Evolutionary conservation across 495 filamentous ascomycete genomes (phyloP).

Genomic region (Podospora australis): DNA sequence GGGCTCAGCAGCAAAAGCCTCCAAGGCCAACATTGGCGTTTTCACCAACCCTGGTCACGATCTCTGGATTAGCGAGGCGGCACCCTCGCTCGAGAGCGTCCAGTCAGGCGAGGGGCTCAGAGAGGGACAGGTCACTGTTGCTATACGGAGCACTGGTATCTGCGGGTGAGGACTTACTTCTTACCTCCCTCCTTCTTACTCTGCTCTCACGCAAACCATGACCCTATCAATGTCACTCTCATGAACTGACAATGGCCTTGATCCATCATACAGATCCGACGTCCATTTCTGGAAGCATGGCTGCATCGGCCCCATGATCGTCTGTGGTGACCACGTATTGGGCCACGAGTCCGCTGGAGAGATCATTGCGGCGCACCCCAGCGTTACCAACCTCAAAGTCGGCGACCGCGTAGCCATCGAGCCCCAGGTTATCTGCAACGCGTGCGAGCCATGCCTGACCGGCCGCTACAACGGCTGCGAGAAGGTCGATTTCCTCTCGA

Average conservation of each 20-base stretch:
- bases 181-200: conserved; percentile 18
- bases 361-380: conserved; percentile 72
- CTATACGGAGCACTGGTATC: conserved; percentile 85
- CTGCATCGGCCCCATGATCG: conserved; percentile 91
- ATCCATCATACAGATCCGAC: conserved; percentile 63
- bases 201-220: conserved; percentile 7
- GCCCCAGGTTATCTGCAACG: conserved; percentile 83
- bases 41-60: conserved; percentile 91
- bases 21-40: conserved; percentile 86
- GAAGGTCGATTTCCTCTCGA: conserved; percentile 75
- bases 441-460: conserved; percentile 82
- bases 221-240: not conserved
- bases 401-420: conserved; percentile 89
- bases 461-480: conserved; percentile 93
- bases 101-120: conserved; percentile 63
- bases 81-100: conserved; percentile 68
- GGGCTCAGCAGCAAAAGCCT: conserved; percentile 16
- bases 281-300: conserved; percentile 95
- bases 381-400: conserved; percentile 63
- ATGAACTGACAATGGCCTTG: too few relatives aligned
- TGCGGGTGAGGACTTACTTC: conserved; percentile 59
- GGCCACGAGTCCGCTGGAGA: conserved; percentile 89
- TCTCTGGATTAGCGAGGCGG: conserved; percentile 77
- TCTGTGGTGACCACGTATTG: conserved; percentile 77
- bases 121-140: conserved; percentile 74